A percentile compares a stretch with the other conserved stretches of the same genome.
Conservation (phyloP, 129 eudicot species). For the Helianthus tuberosus region DNA sequence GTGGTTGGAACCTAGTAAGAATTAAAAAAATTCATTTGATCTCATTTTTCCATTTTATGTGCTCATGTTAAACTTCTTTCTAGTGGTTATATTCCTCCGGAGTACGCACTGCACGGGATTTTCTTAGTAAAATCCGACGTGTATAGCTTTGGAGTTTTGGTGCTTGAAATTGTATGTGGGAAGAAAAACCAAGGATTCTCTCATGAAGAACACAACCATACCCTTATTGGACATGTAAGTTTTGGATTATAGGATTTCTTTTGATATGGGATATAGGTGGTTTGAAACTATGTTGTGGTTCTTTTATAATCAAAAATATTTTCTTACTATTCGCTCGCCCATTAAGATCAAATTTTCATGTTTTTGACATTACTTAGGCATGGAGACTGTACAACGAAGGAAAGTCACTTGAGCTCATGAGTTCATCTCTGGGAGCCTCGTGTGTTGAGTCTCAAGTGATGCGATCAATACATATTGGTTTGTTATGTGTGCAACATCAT, state of each 20-base stretch:
- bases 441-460: constrained; percentile 12
- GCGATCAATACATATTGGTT: constrained; percentile 30
- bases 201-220: constrained; percentile 27
- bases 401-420: constrained; percentile 21
- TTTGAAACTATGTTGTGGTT: neutral
- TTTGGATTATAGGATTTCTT: neutral
- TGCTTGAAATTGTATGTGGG: constrained; percentile 46
- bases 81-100: constrained; percentile 48
- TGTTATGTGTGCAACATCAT: constrained; percentile 34
- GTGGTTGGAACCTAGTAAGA: constrained; percentile 45
- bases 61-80: constrained; percentile 10
- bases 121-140: constrained; percentile 42
- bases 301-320: neutral
- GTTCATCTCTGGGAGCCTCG: constrained; percentile 3
- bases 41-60: neutral
- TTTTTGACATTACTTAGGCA: constrained; percentile 19
- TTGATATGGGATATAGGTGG: neutral
- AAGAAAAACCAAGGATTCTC: constrained; percentile 44
- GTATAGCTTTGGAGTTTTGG: constrained; percentile 44
- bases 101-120: constrained; percentile 38
- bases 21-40: neutral
- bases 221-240: constrained; percentile 43
- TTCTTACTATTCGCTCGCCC: neutral
- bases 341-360: neutral
- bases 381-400: constrained; percentile 33